Percentiles rank a stretch among this genome's conserved stretches.
Conservation (phyloP, 179 eudicot species). For the Patellifolia procumbens region DNA sequence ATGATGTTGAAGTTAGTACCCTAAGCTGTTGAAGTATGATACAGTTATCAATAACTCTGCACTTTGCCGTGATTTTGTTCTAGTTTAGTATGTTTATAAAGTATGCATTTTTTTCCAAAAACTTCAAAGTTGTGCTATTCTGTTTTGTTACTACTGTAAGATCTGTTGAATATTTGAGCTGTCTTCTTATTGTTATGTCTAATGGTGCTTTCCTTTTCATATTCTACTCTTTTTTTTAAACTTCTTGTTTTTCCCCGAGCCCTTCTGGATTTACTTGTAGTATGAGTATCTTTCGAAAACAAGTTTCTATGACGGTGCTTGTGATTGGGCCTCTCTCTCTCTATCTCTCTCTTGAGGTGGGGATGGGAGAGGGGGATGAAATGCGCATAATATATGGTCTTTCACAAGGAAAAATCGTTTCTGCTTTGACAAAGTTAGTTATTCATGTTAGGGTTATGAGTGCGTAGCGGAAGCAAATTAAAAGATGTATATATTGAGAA, state of each 20-base stretch:
- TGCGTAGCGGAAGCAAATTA: too few relatives aligned
- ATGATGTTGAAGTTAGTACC: conserved; percentile 92
- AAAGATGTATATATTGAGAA: too few relatives aligned
- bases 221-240: neutral
- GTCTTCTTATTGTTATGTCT: neutral
- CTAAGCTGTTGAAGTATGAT: neutral
- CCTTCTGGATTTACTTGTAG: too few relatives aligned
- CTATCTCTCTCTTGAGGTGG: neutral
- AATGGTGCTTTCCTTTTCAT: neutral
- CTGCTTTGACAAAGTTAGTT: neutral
- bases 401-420: neutral
- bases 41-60: neutral
- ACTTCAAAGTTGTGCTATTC: neutral
- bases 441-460: too few relatives aligned
- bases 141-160: neutral
- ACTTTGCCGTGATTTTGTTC: neutral
- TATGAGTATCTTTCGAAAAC: neutral
- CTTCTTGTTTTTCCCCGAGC: neutral
- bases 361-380: neutral
- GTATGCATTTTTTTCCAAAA: neutral
- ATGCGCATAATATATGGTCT: neutral
- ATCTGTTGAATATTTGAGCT: neutral
- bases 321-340: neutral
- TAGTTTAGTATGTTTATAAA: neutral
- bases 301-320: neutral